A percentile compares a stretch with the other conserved stretches of the same genome.
These are phyloP conservation scores for Claviceps digitariae DNA, from an alignment of 2,329 filamentous ascomycete species.

Conservation along the genomic window DNA sequence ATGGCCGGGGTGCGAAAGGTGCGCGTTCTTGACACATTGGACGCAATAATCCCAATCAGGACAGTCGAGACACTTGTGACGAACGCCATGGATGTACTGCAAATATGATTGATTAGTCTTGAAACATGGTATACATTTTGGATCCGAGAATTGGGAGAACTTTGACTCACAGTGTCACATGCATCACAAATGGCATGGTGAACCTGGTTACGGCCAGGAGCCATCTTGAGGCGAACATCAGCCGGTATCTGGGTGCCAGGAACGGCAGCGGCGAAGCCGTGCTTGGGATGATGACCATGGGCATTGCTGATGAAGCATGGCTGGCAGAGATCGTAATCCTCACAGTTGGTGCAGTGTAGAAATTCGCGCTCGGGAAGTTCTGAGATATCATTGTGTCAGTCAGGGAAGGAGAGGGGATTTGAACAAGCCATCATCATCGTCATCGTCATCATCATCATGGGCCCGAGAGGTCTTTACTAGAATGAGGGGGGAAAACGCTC, in stretches of 20 bases:
- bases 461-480: no score
- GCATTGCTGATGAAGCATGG: constrained; percentile 60
- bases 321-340: constrained; percentile 87
- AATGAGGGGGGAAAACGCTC: neutral
- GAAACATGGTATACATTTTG: neutral
- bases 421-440: neutral
- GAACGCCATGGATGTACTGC: constrained; percentile 65
- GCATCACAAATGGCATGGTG: constrained; percentile 92
- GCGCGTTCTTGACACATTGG: constrained; percentile 54
- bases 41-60: constrained; percentile 96
- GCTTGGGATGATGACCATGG: constrained; percentile 85
- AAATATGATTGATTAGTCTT: neutral
- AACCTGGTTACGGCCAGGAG: constrained; percentile 63
- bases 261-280: constrained; percentile 60
- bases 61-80: constrained; percentile 93
- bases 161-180: constrained; percentile 49
- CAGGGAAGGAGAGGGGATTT: no score
- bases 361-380: constrained; percentile 67
- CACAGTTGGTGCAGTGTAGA: constrained; percentile 71
- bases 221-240: constrained; percentile 53
- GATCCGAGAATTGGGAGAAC: neutral
- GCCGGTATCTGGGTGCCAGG: constrained; percentile 47
- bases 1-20: constrained; percentile 63
- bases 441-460: neutral
- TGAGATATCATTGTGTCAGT: constrained; percentile 11